Base-by-base conservation (phyloP, 805 yeast genomes). In the Pichia membranifaciens region DNA sequence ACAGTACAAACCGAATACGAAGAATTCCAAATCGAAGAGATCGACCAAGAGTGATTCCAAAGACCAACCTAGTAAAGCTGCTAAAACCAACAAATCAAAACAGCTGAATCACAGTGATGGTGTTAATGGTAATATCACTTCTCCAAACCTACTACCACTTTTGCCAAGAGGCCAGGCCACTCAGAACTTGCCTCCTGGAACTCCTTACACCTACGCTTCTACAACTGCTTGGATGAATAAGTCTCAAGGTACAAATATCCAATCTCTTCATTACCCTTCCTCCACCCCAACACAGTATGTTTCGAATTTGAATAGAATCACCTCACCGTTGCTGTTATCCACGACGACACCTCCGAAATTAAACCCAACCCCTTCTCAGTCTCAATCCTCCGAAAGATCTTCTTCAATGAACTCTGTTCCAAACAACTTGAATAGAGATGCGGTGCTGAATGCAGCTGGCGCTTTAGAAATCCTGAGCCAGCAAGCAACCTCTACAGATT, bases 251-350 rank as follows among this genome's bases (percentile, higher is more conserved):
- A 51, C 51, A 38, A 49, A 52, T 29, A 77, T 75, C 17, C 82
- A 78, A 58, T 81, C 82, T 18, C 62, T 78, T 37, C 82, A 81
- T 61, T 81, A 80, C 58, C 87, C 87, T 6, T 70, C 79, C 4
- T 79, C 84, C 0, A 80, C 85, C 2, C 87, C 87, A 15, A 76
- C 85, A 2, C 85, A 80, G 56, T 82, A 79, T 70, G 85, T 84
- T 28, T 79, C 84, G 0, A 81, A 81, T 38, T 62, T 82, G 44
- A 75, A 77, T 51, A 62, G 81, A 32, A 81, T 82, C 48, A 81
- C 87, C 0, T 79, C 85, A 15, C 87, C 87, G 0, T 65, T 82
- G 44, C 63, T 82, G 50, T 67, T 82, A 38, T 75, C 82, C 7
- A 76, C 81, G 40, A 46, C 71, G 45, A 45, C 69, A 42, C 53